Evolutionary conservation across 805 yeast species (phyloP).

Genomic region (Nakazawaea laoshanensis): DNA sequence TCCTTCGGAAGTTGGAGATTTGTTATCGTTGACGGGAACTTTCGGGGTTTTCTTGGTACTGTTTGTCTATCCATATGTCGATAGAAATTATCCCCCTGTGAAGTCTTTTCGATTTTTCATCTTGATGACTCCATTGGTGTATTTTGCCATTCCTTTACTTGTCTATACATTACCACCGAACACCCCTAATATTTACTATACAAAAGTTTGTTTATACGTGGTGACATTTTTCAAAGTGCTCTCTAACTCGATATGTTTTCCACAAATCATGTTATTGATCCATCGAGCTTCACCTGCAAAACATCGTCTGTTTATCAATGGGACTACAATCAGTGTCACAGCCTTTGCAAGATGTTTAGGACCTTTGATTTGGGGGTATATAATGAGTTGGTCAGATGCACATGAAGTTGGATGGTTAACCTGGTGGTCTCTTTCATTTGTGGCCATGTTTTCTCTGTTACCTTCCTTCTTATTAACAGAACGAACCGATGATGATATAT

Average conservation of each 20-base stretch:
- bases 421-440: slow-evolving; percentile 12
- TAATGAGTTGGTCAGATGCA: slow-evolving; percentile 11
- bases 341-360: slow-evolving; percentile 50
- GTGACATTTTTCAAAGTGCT: slow-evolving; percentile 19
- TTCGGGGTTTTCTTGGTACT: slow-evolving; percentile 42
- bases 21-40: slow-evolving; percentile 45
- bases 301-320: slow-evolving; percentile 52
- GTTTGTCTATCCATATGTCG: slow-evolving; percentile 43
- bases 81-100: slow-evolving; percentile 36
- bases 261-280: slow-evolving; percentile 43
- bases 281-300: slow-evolving; percentile 46
- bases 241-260: slow-evolving; percentile 38
- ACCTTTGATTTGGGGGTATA: slow-evolving; percentile 50
- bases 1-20: slow-evolving; percentile 37
- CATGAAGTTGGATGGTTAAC: slow-evolving; percentile 11
- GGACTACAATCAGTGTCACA: slow-evolving; percentile 44
- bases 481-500: neutral
- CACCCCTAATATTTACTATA: slow-evolving; percentile 1
- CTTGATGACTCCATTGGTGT: slow-evolving; percentile 34
- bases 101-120: slow-evolving; percentile 32
- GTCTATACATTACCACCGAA: slow-evolving; percentile 29
- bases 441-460: slow-evolving; percentile 2
- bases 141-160: slow-evolving; percentile 37
- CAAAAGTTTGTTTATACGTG: slow-evolving; percentile 17
- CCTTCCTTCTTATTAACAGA: slow-evolving; percentile 7